Base-by-base conservation (phyloP, 768 basidiomycete genomes). In the Vararia minispora region DNA sequence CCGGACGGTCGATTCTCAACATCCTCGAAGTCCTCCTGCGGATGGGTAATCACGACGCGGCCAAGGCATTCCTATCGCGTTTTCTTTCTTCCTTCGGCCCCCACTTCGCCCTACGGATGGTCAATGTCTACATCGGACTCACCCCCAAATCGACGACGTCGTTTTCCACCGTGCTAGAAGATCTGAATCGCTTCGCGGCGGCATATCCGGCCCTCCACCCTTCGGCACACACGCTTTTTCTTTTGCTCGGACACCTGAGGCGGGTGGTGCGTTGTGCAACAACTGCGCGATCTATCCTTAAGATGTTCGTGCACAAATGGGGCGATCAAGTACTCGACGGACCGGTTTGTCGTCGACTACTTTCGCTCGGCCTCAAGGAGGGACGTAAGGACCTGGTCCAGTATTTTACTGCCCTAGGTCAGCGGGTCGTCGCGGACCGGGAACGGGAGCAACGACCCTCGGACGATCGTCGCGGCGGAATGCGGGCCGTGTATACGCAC, bases 361-460 rank as follows among this genome's bases (percentile, higher is more conserved):
- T 68, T 5, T 58, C 55, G 28, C 60, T 80, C 33, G 81, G 79
- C 22, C 50, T 79, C 39, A 80, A 77, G 54, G 73, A 85, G 59
- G 72, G 77, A 12, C 68, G 76, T 31, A 55, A 62, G 44, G 74
- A 74, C 49, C 68, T 80, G 41, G 58, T 53, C 27, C 44, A 37
- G 21, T 34, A 31, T 28, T n/a, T 40, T 38, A 37, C 35, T 37
- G 37, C 41, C 16, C 21, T 34, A 21, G 5, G n/a, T n/a, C n/a
- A n/a, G n/a, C n/a, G n/a, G n/a, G n/a, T n/a, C n/a, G n/a, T n/a
- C n/a, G n/a, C n/a, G n/a, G n/a, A n/a, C n/a, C n/a, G n/a, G n/a
- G n/a, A n/a, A n/a, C n/a, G n/a, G n/a, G n/a, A n/a, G n/a, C n/a
- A n/a, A n/a, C n/a, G n/a, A n/a, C n/a, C n/a, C n/a, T n/a, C n/a